Evolutionary conservation across 2,329 filamentous ascomycete genomes (phyloP), one percentile per base, ranked within the genome.

Genomic region (Knufia petricola): DNA sequence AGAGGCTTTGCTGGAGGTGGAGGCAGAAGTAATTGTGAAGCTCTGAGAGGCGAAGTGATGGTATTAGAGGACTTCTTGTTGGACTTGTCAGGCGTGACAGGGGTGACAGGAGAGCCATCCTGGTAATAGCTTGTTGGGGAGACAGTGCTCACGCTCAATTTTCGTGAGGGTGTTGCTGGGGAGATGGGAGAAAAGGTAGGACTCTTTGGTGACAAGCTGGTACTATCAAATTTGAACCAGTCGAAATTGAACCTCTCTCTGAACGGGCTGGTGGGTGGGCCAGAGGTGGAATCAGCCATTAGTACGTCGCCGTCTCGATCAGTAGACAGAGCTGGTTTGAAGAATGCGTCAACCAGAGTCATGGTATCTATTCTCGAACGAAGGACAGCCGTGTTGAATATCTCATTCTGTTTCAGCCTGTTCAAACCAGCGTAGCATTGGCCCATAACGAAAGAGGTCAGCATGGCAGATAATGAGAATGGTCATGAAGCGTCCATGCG

Each of bases 1-100:
- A 52, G 28, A 7, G 57, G 58, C 12, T 48, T 43, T 8, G 39
- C 19, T 8, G 50, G 49, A 19, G 53, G 54, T 23, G 58, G 50
- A 10, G 49, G 46, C 9, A 50, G 32, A 15, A 39, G 32, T 12
- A 47, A 20, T 3, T 39, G 44, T 4, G 44, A 17, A 17, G 32
- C 7, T 20, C 24, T 3, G 12, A 24, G 23, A 9, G 20, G 44
- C 13, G 10, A 2, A 30, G 10, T 12, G 20, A 4, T 44, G 15
- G 10, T 4, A 19, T 9, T 4, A n/a, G 8, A 38, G 13, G 32
- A 30, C n/a, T 37, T 20, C 6, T 4, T 8, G 19, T 3, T 19
- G n/a, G 13, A 38, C n/a, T 6, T 38, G 13, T 24, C 19, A 3
- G 32, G 30, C 7, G 23, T 38, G 2, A 21, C 4, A 13, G 32